Conservation (phyloP, 2,329 filamentous ascomycete species). For the Zasmidium angulare region DNA sequence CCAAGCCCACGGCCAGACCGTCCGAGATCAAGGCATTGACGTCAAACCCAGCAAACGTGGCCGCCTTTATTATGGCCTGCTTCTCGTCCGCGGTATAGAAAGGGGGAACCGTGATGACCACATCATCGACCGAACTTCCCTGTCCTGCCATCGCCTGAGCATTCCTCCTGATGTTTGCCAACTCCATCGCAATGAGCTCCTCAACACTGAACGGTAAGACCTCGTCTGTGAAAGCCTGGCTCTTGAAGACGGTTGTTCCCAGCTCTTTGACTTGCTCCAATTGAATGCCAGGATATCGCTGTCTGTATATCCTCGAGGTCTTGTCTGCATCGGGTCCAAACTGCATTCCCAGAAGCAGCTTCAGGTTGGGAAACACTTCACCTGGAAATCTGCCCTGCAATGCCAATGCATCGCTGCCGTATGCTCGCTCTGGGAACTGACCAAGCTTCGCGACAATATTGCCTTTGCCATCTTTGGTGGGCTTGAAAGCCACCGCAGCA, state of each 20-base stretch:
- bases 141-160: slow-evolving; percentile 80
- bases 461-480: slow-evolving; percentile 60
- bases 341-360: slow-evolving; percentile 77
- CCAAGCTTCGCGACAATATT: slow-evolving; percentile 50
- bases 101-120: slow-evolving; percentile 83
- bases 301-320: slow-evolving; percentile 67
- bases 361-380: slow-evolving; percentile 94
- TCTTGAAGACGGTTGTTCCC: slow-evolving; percentile 79
- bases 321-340: slow-evolving; percentile 51
- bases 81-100: slow-evolving; percentile 92
- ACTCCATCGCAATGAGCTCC: slow-evolving; percentile 92
- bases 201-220: slow-evolving; percentile 71
- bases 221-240: slow-evolving; percentile 68
- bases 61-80: slow-evolving; percentile 78
- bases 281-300: slow-evolving; percentile 75
- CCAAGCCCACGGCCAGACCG: slow-evolving; percentile 85
- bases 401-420: slow-evolving; percentile 88
- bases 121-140: slow-evolving; percentile 70
- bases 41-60: slow-evolving; percentile 82
- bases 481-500: slow-evolving; percentile 91
- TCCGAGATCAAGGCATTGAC: slow-evolving; percentile 84
- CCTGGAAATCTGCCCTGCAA: slow-evolving; percentile 83
- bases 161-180: slow-evolving; percentile 87
- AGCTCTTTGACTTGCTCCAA: slow-evolving; percentile 60
- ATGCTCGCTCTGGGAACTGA: slow-evolving; percentile 79